These are phyloP conservation scores for Colletotrichum musicola DNA, from an alignment of 2,329 filamentous ascomycete genomes.

Conservation along the genomic window DNA sequence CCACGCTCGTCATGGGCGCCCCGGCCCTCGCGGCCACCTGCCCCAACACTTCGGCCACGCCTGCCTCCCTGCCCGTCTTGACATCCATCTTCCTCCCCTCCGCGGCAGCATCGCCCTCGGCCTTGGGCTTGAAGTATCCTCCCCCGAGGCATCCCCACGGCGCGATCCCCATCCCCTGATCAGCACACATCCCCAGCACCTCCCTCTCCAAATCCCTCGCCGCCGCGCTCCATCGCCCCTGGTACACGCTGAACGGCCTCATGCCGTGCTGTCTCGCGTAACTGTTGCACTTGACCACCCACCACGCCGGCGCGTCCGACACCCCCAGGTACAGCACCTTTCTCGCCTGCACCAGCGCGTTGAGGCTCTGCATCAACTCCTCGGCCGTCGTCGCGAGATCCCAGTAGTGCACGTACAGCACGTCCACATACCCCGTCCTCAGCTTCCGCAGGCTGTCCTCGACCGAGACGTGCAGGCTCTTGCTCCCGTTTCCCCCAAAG, in stretches of 20 bases:
- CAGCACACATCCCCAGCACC: conserved; percentile 54
- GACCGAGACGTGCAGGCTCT: conserved; percentile 55
- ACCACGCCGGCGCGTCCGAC: conserved; percentile 54
- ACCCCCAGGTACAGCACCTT: conserved; percentile 56
- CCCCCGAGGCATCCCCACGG: conserved; percentile 71
- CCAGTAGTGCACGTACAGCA: conserved; percentile 59
- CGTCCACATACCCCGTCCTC: conserved; percentile 56
- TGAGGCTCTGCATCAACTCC: conserved; percentile 56
- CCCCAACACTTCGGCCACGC: conserved; percentile 19
- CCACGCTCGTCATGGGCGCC: conserved; percentile 45
- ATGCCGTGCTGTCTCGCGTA: conserved; percentile 50
- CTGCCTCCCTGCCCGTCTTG: conserved; percentile 3
- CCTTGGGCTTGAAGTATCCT: conserved; percentile 60
- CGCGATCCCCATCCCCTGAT: conserved; percentile 62
- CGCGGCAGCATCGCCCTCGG: conserved; percentile 43
- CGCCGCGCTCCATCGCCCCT: conserved; percentile 51
- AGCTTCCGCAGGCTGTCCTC: conserved; percentile 58
- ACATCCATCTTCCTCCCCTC: not conserved
- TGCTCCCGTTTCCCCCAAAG: conserved; percentile 56
- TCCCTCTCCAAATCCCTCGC: conserved; percentile 53
- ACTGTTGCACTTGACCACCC: conserved; percentile 51
- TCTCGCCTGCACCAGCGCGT: conserved; percentile 53
- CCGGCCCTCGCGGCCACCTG: conserved; percentile 15
- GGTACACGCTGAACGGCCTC: conserved; percentile 52
- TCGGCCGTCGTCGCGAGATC: conserved; percentile 54